These are phyloP conservation scores for Chloromonas sp. DNA, from an alignment of 163 green algal genomes.

Conservation along the genomic window DNA sequence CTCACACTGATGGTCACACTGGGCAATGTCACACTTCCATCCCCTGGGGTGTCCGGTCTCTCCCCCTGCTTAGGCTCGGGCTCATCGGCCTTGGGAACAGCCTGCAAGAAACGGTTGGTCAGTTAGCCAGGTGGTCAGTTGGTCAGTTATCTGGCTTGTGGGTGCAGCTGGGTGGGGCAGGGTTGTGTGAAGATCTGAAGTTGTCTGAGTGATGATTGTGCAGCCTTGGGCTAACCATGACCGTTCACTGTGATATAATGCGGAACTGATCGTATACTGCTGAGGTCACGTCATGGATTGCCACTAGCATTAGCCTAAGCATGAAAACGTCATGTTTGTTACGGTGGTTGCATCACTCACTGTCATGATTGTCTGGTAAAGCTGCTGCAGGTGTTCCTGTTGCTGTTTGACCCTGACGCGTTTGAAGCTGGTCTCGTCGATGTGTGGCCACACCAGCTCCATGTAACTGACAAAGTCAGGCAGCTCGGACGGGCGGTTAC, in stretches of 20 bases:
- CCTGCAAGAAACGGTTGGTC: background rate
- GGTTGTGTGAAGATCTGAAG: too few species aligned
- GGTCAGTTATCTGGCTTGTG: too few species aligned
- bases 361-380: slow-evolving; percentile 19
- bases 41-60: background rate
- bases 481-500: slow-evolving; percentile 17
- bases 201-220: too few species aligned
- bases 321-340: too few species aligned
- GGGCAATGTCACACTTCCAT: background rate
- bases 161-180: too few species aligned
- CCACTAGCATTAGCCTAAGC: too few species aligned
- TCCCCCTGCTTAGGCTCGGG: background rate
- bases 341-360: background rate
- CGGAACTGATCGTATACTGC: too few species aligned
- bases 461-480: slow-evolving; percentile 29
- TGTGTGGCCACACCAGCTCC: slow-evolving; percentile 25
- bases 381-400: slow-evolving; percentile 21
- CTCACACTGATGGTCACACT: slow-evolving; percentile 4
- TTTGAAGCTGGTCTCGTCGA: slow-evolving; percentile 23
- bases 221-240: too few species aligned
- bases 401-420: slow-evolving; percentile 12
- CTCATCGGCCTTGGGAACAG: slow-evolving; percentile 2
- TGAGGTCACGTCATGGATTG: too few species aligned
- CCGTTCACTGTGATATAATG: too few species aligned
- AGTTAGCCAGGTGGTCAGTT: too few species aligned